Evolutionary conservation across 495 filamentous ascomycete genomes (phyloP), one percentile per base, ranked within the genome.

Genomic region (Oidiodendron maius): DNA sequence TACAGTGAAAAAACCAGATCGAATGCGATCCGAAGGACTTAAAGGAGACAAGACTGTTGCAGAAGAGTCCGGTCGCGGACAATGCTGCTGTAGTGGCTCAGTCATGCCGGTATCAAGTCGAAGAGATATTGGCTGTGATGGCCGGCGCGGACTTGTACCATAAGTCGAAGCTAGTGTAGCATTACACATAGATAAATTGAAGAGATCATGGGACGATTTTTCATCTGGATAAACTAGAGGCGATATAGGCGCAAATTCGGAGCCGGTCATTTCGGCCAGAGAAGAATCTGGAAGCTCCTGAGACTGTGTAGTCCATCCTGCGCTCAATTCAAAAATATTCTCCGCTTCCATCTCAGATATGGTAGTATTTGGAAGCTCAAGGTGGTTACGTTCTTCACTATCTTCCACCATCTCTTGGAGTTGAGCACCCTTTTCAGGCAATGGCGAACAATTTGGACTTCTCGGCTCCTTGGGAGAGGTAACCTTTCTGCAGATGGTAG

Each of bases 321-420:
- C 5, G 49, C 15, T 20, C 48, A 43, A 15, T 48, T 44, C 3
- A 40, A 48, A 24, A 37, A 45, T 37, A 41, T 48, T 3, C 48
- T 38, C 6, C 52, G 40, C 48, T 20, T 35, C 40, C 56, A 59
- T 55, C 43, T 59, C 56, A 3, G 40, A 47, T 6, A 59, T 56
- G 3, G 28, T 36, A 13, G 52, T 50, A 42, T 59, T 48, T 18
- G 51, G 48, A 18, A 55, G 40, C 36, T 59, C 56, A 8, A 40
- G 35, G 35, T 15, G 18, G 20, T 42, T 15, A 10, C 20, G 12
- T 3, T 5, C 2, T 11, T 42, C 26, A 21, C 37, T 52, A 22
- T 53, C 51, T 12, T 25, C 41, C 21, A 45, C 12, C 34, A 47
- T 42, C 16, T 51, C 55, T 20, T 36, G 34, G 39, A 24, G 34